phyloP scores from a whole-genome alignment of 306 rosid species.

The Vigna angularis region DNA sequence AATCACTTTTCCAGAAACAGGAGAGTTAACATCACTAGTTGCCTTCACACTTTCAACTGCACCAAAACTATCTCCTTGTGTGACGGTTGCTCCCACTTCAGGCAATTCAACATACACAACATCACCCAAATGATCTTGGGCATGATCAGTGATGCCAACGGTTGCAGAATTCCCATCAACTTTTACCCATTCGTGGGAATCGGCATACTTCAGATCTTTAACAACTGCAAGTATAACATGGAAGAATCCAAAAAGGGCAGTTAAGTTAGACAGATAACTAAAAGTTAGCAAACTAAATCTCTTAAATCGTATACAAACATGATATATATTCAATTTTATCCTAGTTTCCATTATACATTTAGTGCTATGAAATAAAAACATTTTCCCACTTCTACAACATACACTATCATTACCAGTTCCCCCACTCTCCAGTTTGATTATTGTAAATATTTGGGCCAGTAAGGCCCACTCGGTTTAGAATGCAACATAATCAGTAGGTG shows the following conservation, averaged over 20 bases:
- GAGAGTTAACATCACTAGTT: constrained; percentile 90
- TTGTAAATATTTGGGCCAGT: background rate
- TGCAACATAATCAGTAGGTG: constrained; percentile 2
- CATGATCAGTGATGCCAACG: constrained; percentile 90
- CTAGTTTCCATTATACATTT: background rate
- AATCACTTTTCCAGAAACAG: constrained; percentile 81
- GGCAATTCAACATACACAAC: constrained; percentile 93
- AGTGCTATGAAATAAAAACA: background rate
- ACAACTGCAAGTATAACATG: constrained; percentile 57
- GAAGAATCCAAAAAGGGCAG: too few relatives aligned
- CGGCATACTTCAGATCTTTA: constrained; percentile 77
- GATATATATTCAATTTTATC: background rate
- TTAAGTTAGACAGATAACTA: too few relatives aligned
- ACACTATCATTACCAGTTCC: constrained; percentile 14
- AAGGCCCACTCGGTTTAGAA: constrained; percentile 24
- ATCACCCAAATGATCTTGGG: constrained; percentile 97
- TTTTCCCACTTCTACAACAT: constrained; percentile 1
- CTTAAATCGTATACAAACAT: too few relatives aligned
- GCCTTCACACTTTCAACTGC: constrained; percentile 99
- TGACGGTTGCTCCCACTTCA: constrained; percentile 67
- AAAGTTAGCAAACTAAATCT: too few relatives aligned
- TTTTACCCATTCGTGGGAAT: constrained; percentile 90
- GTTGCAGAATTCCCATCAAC: constrained; percentile 80
- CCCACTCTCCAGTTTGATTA: constrained; percentile 3
- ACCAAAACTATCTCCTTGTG: constrained; percentile 77